Conservation (phyloP, 331 rosid genomes). For the Malus hybrid region DNA sequence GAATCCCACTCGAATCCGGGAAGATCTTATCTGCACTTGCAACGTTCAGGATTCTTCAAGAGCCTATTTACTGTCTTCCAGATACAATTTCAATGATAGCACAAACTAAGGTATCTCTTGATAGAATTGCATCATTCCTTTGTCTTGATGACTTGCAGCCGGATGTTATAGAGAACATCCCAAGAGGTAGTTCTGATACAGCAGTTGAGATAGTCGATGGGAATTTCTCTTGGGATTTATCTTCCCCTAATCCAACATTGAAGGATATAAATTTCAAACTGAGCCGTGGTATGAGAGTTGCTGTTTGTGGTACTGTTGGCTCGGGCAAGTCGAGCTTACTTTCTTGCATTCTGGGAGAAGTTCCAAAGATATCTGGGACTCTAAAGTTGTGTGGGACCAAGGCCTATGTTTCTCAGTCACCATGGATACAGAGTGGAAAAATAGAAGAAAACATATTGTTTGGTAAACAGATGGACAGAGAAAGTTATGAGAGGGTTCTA, state of each 20-base stretch:
- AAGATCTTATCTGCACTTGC: slow-evolving; percentile 85
- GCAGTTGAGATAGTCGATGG: slow-evolving; percentile 62
- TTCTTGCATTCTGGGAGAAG: slow-evolving; percentile 76
- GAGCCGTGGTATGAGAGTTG: slow-evolving; percentile 65
- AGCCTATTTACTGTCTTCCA: slow-evolving; percentile 66
- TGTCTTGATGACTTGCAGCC: slow-evolving; percentile 57
- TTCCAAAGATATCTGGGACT: slow-evolving; percentile 66
- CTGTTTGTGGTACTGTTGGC: slow-evolving; percentile 88
- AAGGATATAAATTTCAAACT: slow-evolving; percentile 43
- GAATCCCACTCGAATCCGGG: slow-evolving; percentile 82
- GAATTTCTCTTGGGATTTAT: slow-evolving; percentile 67
- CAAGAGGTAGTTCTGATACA: slow-evolving; percentile 52
- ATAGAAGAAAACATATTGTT: slow-evolving; percentile 81
- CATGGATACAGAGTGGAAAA: slow-evolving; percentile 90
- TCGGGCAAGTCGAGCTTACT: slow-evolving; percentile 90
- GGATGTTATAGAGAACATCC: slow-evolving; percentile 55
- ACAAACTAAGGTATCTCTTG: slow-evolving; percentile 81
- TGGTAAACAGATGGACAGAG: slow-evolving; percentile 61
- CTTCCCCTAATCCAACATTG: slow-evolving; percentile 49
- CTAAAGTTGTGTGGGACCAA: slow-evolving; percentile 63
- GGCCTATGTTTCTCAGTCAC: slow-evolving; percentile 86
- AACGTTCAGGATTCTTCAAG: slow-evolving; percentile 74
- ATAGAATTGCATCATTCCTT: slow-evolving; percentile 64
- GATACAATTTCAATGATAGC: slow-evolving; percentile 70
- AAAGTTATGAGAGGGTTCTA: slow-evolving; percentile 59